A percentile compares a stretch with the other conserved stretches of the same genome.
Evolutionary conservation across 73 alveolate genomes (phyloP).

Genomic region (Tetrahymena elliotti): DNA sequence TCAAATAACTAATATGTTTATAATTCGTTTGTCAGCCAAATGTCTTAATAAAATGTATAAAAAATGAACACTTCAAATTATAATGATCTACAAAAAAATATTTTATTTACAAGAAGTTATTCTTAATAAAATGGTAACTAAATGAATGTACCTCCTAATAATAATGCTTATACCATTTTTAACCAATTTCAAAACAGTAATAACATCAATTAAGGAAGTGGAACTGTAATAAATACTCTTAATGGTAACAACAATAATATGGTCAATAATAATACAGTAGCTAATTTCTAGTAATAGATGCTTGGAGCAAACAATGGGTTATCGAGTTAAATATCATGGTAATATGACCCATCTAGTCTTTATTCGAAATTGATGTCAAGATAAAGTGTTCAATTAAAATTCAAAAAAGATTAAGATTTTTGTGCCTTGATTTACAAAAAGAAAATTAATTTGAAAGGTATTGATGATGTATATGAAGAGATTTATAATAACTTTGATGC

Average conservation of each 20-base stretch:
- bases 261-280: background rate
- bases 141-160: background rate
- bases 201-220: background rate
- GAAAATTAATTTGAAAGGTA: background rate
- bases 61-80: no score
- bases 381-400: background rate
- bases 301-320: background rate
- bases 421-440: background rate
- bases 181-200: background rate
- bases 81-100: background rate
- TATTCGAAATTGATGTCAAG: background rate
- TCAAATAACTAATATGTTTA: background rate
- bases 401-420: background rate
- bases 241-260: background rate
- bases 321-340: background rate
- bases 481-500: background rate
- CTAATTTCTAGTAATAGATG: background rate
- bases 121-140: background rate
- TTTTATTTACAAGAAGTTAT: background rate
- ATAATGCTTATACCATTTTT: background rate
- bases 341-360: background rate
- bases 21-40: background rate
- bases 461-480: background rate
- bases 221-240: background rate
- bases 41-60: background rate